Conservation (phyloP, 352 stramenopile genomes). For the Globisporangium alternatum region DNA sequence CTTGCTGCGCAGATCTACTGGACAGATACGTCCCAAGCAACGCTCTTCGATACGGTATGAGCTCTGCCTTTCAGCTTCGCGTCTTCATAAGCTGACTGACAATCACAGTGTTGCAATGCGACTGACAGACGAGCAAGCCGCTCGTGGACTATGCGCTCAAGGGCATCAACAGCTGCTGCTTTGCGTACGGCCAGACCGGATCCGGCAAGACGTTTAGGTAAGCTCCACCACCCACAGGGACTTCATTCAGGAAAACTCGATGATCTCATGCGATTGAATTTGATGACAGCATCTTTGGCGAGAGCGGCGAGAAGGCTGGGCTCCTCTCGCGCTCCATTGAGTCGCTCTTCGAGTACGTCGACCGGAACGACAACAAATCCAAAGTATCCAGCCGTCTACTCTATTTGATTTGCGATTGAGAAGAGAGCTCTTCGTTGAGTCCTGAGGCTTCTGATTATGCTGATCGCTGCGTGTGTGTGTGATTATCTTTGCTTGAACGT, state of each 20-base stretch:
- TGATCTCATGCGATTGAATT: not conserved
- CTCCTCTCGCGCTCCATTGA: conserved; percentile 89
- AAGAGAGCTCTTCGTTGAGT: no score
- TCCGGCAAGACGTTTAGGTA: conserved; percentile 85
- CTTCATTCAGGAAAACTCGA: conserved; percentile 1
- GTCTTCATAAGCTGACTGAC: not conserved
- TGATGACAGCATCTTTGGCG: conserved; percentile 81
- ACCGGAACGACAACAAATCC: conserved; percentile 53
- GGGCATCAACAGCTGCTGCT: conserved; percentile 93
- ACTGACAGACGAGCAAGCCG: conserved; percentile 64
- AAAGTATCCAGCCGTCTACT: conserved; percentile 29
- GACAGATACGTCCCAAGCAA: conserved; percentile 72
- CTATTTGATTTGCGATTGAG: no score
- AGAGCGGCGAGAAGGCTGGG: conserved; percentile 78
- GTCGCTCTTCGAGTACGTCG: conserved; percentile 86
- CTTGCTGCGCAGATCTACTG: conserved; percentile 57
- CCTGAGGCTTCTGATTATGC: not conserved
- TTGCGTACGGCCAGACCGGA: conserved; percentile 90
- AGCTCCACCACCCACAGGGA: conserved; percentile 4
- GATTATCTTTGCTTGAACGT: not conserved
- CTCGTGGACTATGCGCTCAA: conserved; percentile 89
- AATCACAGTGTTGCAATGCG: not conserved
- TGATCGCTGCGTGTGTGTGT: not conserved
- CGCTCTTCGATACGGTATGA: conserved; percentile 66
- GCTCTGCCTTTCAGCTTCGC: no score